These are phyloP conservation scores for Globisporangium solare DNA, from an alignment of 352 stramenopile genomes.

Conservation along the genomic window DNA sequence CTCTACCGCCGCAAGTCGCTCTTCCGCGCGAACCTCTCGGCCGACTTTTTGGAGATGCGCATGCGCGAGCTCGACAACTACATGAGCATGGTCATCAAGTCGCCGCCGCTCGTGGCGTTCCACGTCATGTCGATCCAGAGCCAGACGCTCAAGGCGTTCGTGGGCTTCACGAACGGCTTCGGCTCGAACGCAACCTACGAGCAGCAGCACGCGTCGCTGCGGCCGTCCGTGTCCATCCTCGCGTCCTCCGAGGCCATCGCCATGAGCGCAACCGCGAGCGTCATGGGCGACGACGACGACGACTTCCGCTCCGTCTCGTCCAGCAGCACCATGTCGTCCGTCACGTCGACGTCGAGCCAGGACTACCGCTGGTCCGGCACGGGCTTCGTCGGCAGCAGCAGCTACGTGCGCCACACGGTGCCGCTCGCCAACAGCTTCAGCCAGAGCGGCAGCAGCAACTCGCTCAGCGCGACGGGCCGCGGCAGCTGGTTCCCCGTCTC, in stretches of 20 bases:
- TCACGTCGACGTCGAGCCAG: constrained; percentile 37
- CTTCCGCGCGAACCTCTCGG: constrained; percentile 60
- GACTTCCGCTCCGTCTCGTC: constrained; percentile 76
- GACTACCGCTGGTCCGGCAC: constrained; percentile 84
- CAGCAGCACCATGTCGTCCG: constrained; percentile 55
- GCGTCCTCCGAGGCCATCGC: constrained; percentile 36
- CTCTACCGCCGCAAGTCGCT: constrained; percentile 63
- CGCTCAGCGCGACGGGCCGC: constrained; percentile 20
- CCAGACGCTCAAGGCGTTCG: constrained; percentile 78
- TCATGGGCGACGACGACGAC: constrained; percentile 75
- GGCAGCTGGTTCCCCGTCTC: constrained; percentile 64
- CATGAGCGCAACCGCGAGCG: constrained; percentile 45
- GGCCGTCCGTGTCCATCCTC: constrained; percentile 63
- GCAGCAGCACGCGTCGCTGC: constrained; percentile 44
- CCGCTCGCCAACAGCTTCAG: not conserved
- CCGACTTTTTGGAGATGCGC: constrained; percentile 58
- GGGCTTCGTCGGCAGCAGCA: constrained; percentile 64
- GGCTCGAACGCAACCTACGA: constrained; percentile 70
- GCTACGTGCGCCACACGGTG: constrained; percentile 43
- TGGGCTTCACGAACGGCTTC: constrained; percentile 72
- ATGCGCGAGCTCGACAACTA: constrained; percentile 77
- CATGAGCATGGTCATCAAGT: constrained; percentile 51
- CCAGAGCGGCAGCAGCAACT: constrained; percentile 1
- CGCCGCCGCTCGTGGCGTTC: constrained; percentile 69
- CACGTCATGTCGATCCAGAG: constrained; percentile 65